Base-by-base conservation (phyloP, 164 flowering plant genomes). In the Kalanchoe fedtschenkoi region DNA sequence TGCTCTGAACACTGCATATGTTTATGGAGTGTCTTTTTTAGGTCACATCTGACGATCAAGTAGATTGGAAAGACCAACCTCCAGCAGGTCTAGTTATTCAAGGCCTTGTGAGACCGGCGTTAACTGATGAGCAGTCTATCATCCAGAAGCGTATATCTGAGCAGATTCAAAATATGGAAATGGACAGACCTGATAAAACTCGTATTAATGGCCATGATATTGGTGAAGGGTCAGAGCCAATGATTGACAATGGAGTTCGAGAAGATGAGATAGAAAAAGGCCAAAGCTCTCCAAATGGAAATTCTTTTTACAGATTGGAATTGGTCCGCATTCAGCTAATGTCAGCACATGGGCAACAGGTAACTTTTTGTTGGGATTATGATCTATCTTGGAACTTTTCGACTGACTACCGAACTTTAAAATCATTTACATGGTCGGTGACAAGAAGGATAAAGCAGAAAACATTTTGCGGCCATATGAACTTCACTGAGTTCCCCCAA, bases 301-400 rank as follows among this genome's bases (percentile, higher is more conserved):
- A 79, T 66, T 70, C 85, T 55, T 87, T 79, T 79, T 92, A 89
- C 79, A 89, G 79, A 80, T 71, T 92, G 72, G 98, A 92, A 81
- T 86, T 87, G 85, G 63, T 78, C 41, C 80, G 76, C 43, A 78
- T 92, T 68, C 88, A 83, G 66, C 70, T 89, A 21, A 71, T 85
- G 71, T 83, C 87, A 57, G 73, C 87, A 33, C 68, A 84, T 69
- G 96, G 89, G 60, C 67, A 74, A 65, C 88, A 80, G 82, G 98
- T 81, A 77, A 58, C 1, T 58, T 3, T 19, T 34, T n/a, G 1
- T 13, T 11, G 0, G 5, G 28, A 19, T 34, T 35, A 33, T 11
- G 22, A 33, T 37, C 34, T 57, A 5, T 33, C 10, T 33, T 32
- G 38, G 42, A 8, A 11, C 61, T 32, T 34, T 8, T 7, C 10